phyloP scores from a whole-genome alignment of 768 basidiomycete species.

The Lepiota venenata region DNA sequence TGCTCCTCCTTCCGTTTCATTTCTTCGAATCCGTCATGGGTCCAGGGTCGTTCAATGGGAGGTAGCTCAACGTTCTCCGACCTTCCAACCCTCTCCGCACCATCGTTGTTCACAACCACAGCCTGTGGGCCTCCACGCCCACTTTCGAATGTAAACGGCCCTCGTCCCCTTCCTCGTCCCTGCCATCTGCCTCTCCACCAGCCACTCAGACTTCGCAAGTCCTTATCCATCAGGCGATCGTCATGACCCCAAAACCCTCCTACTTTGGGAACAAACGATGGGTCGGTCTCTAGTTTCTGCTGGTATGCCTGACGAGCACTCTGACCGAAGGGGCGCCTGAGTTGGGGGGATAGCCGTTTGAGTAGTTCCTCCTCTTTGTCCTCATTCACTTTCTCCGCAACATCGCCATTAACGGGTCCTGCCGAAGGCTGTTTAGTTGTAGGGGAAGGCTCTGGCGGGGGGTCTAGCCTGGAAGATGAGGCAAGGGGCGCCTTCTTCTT shows the following conservation, averaged over 20 bases:
- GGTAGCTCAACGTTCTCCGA: slow-evolving; percentile 29
- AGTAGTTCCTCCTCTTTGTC: slow-evolving; percentile 5
- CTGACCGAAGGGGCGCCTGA: slow-evolving; percentile 44
- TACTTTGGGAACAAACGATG: slow-evolving; percentile 85
- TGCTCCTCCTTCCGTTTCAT: slow-evolving; percentile 74
- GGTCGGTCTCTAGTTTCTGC: slow-evolving; percentile 76
- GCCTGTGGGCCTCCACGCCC: slow-evolving; percentile 60
- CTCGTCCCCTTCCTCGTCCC: slow-evolving; percentile 51
- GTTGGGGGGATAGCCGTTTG: slow-evolving; percentile 11
- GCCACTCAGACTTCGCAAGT: slow-evolving; percentile 74
- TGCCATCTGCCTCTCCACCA: slow-evolving; percentile 88
- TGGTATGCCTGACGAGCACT: slow-evolving; percentile 85
- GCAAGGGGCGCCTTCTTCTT: slow-evolving; percentile 19
- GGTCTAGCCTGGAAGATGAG: neutral
- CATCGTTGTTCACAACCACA: slow-evolving; percentile 27
- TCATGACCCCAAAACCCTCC: slow-evolving; percentile 96
- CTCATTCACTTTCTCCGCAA: neutral
- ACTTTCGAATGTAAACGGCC: slow-evolving; percentile 32
- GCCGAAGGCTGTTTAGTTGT: neutral
- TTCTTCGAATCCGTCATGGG: slow-evolving; percentile 87
- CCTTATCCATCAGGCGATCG: slow-evolving; percentile 82
- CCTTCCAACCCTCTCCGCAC: slow-evolving; percentile 14
- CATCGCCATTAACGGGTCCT: slow-evolving; percentile 10
- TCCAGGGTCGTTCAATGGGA: slow-evolving; percentile 72
- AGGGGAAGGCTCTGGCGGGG: neutral